Evolutionary conservation across 148 eudicot genomes (phyloP).

Genomic region (Rhododendron molle): DNA sequence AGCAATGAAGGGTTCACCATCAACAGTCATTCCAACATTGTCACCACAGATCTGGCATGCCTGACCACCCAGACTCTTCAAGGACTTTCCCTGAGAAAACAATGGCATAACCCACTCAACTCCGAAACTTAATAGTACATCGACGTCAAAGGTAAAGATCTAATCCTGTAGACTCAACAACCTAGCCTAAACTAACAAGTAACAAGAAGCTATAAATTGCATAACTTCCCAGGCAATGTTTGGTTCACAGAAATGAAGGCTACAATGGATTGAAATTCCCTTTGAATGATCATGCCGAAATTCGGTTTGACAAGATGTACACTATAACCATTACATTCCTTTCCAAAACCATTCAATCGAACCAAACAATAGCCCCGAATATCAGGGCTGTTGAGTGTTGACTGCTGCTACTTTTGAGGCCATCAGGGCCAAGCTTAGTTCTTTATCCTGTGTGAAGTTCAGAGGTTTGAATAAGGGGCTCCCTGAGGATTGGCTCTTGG

Average conservation of each 20-base stretch:
- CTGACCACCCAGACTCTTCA: constrained; percentile 22
- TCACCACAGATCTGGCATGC: constrained; percentile 29
- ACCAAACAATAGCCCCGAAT: background rate
- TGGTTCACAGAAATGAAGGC: background rate
- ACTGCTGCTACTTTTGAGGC: no score
- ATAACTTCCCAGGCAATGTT: background rate
- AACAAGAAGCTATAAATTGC: background rate
- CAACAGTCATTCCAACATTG: constrained; percentile 15
- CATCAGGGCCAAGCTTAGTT: background rate
- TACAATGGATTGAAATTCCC: background rate
- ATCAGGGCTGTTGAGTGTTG: no score
- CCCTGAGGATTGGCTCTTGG: background rate
- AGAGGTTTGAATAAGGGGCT: background rate
- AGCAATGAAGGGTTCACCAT: constrained; percentile 25
- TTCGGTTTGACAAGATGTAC: background rate
- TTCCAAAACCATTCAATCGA: background rate
- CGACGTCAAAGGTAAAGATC: no score
- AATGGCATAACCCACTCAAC: background rate
- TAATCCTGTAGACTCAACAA: background rate
- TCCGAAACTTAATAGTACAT: background rate
- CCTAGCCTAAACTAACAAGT: background rate
- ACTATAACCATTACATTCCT: background rate
- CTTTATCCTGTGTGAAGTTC: background rate
- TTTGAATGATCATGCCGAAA: background rate
- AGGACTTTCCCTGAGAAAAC: constrained; percentile 19